Percentiles rank a stretch among this genome's conserved stretches.
phyloP scores from a whole-genome alignment of 2,329 filamentous ascomycete species.

The Coleophoma eucalyptorum region DNA sequence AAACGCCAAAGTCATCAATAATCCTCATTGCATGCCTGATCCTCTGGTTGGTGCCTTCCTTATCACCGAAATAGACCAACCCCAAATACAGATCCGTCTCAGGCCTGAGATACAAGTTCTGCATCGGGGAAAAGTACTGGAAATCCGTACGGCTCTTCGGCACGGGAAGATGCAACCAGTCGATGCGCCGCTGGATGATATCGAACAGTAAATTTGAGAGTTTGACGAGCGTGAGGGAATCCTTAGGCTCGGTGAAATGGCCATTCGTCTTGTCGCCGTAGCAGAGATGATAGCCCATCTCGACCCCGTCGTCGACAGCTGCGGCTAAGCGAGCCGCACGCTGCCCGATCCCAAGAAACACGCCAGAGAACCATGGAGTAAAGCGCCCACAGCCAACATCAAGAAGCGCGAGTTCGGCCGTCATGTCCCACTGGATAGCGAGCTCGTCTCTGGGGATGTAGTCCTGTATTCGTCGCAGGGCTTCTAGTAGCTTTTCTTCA shows the following conservation, averaged over 20 bases:
- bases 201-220: constrained; percentile 29
- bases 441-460: constrained; percentile 26
- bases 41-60: constrained; percentile 31
- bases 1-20: constrained; percentile 31
- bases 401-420: constrained; percentile 20
- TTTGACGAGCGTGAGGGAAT: constrained; percentile 27
- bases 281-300: constrained; percentile 42
- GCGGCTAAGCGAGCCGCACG: constrained; percentile 27
- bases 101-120: constrained; percentile 23
- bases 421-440: constrained; percentile 28
- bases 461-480: constrained; percentile 20
- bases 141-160: constrained; percentile 32
- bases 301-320: constrained; percentile 30
- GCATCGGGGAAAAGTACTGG: constrained; percentile 34
- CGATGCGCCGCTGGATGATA: constrained; percentile 24
- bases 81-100: constrained; percentile 35
- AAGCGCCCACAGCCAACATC: constrained; percentile 14
- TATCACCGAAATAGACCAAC: constrained; percentile 33
- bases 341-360: constrained; percentile 29
- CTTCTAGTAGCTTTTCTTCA: constrained; percentile 18
- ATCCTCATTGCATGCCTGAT: constrained; percentile 30
- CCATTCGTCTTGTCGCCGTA: constrained; percentile 40
- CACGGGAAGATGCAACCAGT: constrained; percentile 41
- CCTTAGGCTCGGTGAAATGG: constrained; percentile 38
- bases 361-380: constrained; percentile 29